Base-by-base conservation (phyloP, 108 stramenopile species). In the Nitzschia sp. region DNA sequence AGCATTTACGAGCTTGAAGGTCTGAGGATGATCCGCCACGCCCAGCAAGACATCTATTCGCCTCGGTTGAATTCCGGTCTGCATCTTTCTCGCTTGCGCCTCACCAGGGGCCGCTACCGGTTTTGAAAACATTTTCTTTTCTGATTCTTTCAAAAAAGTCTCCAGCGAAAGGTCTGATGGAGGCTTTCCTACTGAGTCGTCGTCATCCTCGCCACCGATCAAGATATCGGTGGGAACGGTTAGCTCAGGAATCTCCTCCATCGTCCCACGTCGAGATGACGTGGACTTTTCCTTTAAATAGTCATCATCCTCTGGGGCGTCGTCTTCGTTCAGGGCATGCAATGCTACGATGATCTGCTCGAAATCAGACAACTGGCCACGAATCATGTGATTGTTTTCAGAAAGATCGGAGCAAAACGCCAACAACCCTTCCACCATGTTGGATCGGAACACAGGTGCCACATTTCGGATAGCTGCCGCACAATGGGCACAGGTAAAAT, bases 401-500 rank as follows among this genome's bases (percentile, higher is more conserved):
- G 63, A 13, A 4, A 82, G 49, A 59, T 82, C 82, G 13, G 48
- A 36, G 45, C 82, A 82, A 26, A 72, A 71, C 15, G 82, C 65
- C 5, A 79, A 32, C 15, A 82, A 24, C 36, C 57, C 58, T 64
- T 66, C 53, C 0, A 74, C 58, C 70, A 75, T 67, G 28, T 55
- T 56, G 0, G 74, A 49, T 4, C 82, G 77, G 21, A 66, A 68
- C 69, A 70, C 71, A 1, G 47, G 63, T 23, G 77, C 17, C 6
- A 63, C 53, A 45, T 68, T 70, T 21, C 30, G 32, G 13, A 82
- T 33, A 15, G 74, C 82, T 1, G 74, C 70, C 15, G 70, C 74
- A 32, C 69, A 69, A 71, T 75, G 76, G 23, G 68, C 70, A 35
- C 74, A 78, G 0, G 77, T 82, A 33, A 82, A 82, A 19, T 63